Conservation (phyloP, 345 rosid species). For the Arabidopsis arenosa region DNA sequence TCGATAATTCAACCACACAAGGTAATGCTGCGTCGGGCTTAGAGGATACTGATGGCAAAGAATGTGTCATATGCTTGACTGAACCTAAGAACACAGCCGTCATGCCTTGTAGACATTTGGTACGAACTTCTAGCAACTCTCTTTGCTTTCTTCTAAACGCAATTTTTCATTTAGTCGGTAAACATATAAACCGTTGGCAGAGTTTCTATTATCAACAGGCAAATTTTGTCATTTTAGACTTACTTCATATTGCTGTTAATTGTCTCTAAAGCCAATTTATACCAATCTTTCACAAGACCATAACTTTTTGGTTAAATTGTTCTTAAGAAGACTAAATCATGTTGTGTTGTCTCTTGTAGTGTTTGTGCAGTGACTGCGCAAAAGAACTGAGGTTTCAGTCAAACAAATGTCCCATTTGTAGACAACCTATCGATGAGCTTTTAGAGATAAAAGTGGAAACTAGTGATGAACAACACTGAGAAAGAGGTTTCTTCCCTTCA, state of each 20-base stretch:
- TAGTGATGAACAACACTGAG: slow-evolving; percentile 47
- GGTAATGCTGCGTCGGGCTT: slow-evolving; percentile 51
- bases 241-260: not conserved
- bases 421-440: slow-evolving; percentile 76
- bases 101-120: slow-evolving; percentile 94
- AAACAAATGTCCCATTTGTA: slow-evolving; percentile 90
- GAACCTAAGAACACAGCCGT: slow-evolving; percentile 89
- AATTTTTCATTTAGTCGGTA: not conserved
- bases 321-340: slow-evolving; percentile 11
- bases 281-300: slow-evolving; percentile 3
- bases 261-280: not conserved
- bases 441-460: slow-evolving; percentile 76
- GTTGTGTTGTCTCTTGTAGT: slow-evolving; percentile 54
- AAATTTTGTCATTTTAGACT: not conserved
- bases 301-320: slow-evolving; percentile 19
- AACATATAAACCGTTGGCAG: not conserved
- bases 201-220: not conserved
- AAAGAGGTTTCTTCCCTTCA: slow-evolving; percentile 43
- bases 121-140: slow-evolving; percentile 32
- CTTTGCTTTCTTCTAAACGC: slow-evolving; percentile 9
- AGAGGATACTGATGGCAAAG: slow-evolving; percentile 70
- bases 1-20: slow-evolving; percentile 56
- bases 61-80: slow-evolving; percentile 94
- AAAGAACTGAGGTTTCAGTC: slow-evolving; percentile 79
- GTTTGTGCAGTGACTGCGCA: slow-evolving; percentile 85